Conservation (phyloP, 495 filamentous ascomycete species). For the Usnea hakonensis region DNA sequence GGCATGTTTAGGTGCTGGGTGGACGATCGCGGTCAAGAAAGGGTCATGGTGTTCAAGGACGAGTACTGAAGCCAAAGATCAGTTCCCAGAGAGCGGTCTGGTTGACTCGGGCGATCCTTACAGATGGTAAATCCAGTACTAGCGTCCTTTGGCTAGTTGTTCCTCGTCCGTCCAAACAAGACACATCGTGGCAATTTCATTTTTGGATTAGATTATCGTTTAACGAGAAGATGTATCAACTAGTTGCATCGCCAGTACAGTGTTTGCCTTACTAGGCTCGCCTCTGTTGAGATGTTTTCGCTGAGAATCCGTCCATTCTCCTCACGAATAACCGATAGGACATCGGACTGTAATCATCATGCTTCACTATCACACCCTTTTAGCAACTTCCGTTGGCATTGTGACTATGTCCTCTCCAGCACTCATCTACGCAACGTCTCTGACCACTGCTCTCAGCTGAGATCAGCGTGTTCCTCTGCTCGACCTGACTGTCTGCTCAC, state of each 20-base stretch:
- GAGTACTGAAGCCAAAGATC: conserved; percentile 2
- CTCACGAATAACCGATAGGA: too few relatives aligned
- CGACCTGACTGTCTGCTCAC: not conserved
- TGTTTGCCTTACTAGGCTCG: too few relatives aligned
- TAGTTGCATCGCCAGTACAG: not conserved
- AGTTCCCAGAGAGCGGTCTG: not conserved
- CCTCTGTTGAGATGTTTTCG: too few relatives aligned
- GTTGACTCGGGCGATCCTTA: not conserved
- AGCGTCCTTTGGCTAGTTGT: not conserved
- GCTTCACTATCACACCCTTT: too few relatives aligned
- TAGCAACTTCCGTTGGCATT: too few relatives aligned
- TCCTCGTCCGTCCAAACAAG: not conserved
- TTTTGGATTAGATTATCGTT: not conserved
- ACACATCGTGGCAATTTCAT: not conserved
- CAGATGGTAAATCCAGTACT: not conserved
- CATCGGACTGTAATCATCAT: too few relatives aligned
- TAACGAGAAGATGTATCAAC: not conserved
- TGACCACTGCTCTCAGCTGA: not conserved
- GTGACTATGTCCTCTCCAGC: not conserved
- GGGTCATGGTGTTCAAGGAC: conserved; percentile 56
- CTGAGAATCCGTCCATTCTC: too few relatives aligned
- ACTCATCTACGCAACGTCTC: not conserved
- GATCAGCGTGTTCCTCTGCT: not conserved
- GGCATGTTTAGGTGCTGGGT: conserved; percentile 86
- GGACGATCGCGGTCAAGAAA: conserved; percentile 52